Percentiles rank a stretch among this genome's conserved stretches.
phyloP scores from a whole-genome alignment of 140 eudicot species.

The Bidens hawaiensis region DNA sequence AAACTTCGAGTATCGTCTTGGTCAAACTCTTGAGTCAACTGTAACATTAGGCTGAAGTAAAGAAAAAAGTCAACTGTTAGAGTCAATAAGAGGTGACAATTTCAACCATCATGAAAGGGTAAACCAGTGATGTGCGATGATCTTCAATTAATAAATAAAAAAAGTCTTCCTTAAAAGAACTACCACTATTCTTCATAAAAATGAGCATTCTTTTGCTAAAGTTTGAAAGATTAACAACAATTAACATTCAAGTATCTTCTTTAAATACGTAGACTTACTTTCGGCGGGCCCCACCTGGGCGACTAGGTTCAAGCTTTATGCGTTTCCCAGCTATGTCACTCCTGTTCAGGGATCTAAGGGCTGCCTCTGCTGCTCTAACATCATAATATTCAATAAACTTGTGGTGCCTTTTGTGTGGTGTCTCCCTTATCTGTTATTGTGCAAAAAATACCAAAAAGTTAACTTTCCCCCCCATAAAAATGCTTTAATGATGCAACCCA shows the following conservation, averaged over 20 bases:
- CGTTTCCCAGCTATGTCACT: slow-evolving; percentile 97
- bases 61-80: background rate
- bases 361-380: slow-evolving; percentile 91
- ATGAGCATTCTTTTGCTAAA: background rate
- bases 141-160: background rate
- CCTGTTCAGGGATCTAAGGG: slow-evolving; percentile 80
- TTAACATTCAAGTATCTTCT: background rate
- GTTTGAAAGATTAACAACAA: background rate
- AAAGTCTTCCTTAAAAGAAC: background rate
- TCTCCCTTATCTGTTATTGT: slow-evolving; percentile 71
- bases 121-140: background rate
- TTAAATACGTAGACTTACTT: slow-evolving; percentile 34
- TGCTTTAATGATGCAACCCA: background rate
- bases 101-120: background rate
- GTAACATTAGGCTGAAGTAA: slow-evolving; percentile 54
- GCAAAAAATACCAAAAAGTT: background rate
- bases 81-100: background rate
- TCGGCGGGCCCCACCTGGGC: slow-evolving; percentile 94
- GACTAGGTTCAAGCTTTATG: slow-evolving; percentile 94
- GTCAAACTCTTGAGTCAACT: slow-evolving; percentile 65
- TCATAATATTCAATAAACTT: slow-evolving; percentile 87
- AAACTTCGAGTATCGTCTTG: slow-evolving; percentile 66
- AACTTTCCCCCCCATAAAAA: background rate
- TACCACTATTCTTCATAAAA: slow-evolving; percentile 2
- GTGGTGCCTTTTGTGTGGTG: slow-evolving; percentile 90